These are phyloP conservation scores for Epipyxis sp. DNA, from an alignment of 108 stramenopile species.

Conservation along the genomic window DNA sequence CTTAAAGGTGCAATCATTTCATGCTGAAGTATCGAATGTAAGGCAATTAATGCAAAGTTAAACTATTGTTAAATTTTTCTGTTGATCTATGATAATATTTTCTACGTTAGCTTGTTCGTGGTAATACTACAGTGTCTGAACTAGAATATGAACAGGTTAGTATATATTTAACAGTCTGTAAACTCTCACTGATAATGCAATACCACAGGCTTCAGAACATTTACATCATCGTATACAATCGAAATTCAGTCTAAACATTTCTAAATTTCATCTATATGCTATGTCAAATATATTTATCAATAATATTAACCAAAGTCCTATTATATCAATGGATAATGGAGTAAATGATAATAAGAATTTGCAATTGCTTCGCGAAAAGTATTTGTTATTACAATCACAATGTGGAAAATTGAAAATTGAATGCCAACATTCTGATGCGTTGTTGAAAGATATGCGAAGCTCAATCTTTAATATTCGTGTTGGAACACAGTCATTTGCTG, in stretches of 20 bases:
- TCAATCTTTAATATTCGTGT: neutral
- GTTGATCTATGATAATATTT: too few relatives aligned
- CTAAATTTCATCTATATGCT: constrained; percentile 3
- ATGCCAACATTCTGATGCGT: neutral
- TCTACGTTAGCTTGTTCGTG: too few relatives aligned
- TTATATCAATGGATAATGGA: neutral
- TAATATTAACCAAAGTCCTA: neutral
- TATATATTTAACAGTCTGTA: too few relatives aligned
- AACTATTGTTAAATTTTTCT: too few relatives aligned
- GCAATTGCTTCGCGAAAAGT: neutral
- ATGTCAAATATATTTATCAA: neutral
- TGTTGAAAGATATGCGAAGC: constrained; percentile 6
- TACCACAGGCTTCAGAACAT: too few relatives aligned
- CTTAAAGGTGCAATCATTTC: too few relatives aligned
- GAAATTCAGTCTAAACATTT: neutral
- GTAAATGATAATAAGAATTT: neutral
- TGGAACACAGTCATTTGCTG: constrained; percentile 1
- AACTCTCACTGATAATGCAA: too few relatives aligned
- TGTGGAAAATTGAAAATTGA: neutral
- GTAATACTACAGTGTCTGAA: too few relatives aligned
- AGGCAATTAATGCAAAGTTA: too few relatives aligned
- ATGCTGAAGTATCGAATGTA: too few relatives aligned
- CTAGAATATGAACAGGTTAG: too few relatives aligned
- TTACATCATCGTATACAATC: too few relatives aligned
- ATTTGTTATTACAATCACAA: neutral